These are phyloP conservation scores for Typha latifolia DNA, from an alignment of 176 grass and related monocot species.

Conservation along the genomic window DNA sequence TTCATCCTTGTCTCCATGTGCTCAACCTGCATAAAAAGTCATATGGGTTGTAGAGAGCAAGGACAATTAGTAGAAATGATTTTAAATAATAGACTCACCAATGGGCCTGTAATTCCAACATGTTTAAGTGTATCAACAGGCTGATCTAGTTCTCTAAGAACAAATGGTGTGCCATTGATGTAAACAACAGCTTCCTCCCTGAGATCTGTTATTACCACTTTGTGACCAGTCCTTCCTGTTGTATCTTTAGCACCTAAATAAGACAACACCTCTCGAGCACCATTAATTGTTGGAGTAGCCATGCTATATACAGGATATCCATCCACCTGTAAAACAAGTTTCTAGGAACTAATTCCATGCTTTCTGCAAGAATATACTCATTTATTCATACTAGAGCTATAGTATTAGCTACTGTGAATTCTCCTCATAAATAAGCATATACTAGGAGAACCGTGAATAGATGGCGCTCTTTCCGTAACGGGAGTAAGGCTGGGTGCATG, in stretches of 20 bases:
- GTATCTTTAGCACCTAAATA: constrained; percentile 84
- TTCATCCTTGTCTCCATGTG: constrained; percentile 86
- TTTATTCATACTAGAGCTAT: neutral
- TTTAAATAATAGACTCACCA: constrained; percentile 45
- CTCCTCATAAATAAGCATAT: neutral
- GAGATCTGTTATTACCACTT: constrained; percentile 67
- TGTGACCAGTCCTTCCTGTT: constrained; percentile 34
- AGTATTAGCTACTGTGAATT: neutral
- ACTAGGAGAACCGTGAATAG: no score
- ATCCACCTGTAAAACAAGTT: constrained; percentile 54
- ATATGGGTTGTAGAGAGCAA: neutral
- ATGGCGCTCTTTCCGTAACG: no score
- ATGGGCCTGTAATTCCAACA: constrained; percentile 93
- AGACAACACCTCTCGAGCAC: constrained; percentile 75
- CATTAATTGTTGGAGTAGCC: constrained; percentile 86
- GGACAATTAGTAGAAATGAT: neutral
- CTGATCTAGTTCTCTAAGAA: constrained; percentile 96
- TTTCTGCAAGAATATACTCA: neutral
- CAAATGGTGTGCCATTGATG: constrained; percentile 84
- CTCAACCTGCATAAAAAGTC: constrained; percentile 52
- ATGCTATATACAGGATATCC: constrained; percentile 97
- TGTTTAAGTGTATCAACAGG: constrained; percentile 99
- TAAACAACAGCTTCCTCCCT: constrained; percentile 98
- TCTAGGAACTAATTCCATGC: neutral
- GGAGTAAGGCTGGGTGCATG: no score